A percentile compares a stretch with the other conserved stretches of the same genome.
phyloP scores from a whole-genome alignment of 1,139 yeast species.

The Suhomyces terraborum region DNA sequence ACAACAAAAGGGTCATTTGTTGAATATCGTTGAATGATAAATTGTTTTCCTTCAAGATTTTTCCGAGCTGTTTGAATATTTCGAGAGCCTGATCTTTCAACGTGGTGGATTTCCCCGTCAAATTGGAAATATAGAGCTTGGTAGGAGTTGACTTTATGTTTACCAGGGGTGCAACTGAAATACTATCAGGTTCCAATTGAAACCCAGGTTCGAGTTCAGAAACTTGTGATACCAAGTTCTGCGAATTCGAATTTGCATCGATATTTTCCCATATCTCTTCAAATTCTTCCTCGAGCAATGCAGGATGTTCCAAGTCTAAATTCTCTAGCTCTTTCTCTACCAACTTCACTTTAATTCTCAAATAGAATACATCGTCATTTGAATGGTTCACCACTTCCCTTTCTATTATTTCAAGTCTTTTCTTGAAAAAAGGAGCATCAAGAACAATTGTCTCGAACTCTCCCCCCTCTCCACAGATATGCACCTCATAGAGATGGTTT shows the following conservation, averaged over 20 bases:
- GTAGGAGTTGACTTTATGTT: conserved; percentile 16
- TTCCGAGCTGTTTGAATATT: conserved; percentile 47
- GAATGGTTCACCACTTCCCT: conserved; percentile 48
- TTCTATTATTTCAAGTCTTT: conserved; percentile 50
- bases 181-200: background rate
- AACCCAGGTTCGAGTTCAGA: too few species aligned
- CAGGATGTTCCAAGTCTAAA: conserved; percentile 37
- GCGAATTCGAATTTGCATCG: background rate
- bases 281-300: conserved; percentile 52
- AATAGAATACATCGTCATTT: conserved; percentile 66
- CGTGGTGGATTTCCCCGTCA: conserved; percentile 31
- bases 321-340: conserved; percentile 36
- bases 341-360: conserved; percentile 48
- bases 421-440: conserved; percentile 81
- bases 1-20: conserved; percentile 59
- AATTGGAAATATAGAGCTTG: conserved; percentile 53
- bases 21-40: conserved; percentile 47
- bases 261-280: conserved; percentile 29
- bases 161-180: background rate
- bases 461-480: conserved; percentile 98
- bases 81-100: conserved; percentile 49
- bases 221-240: background rate
- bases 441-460: conserved; percentile 92
- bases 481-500: conserved; percentile 73
- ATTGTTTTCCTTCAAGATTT: conserved; percentile 28